Evolutionary conservation across 1,139 yeast genomes (phyloP), one percentile per base, ranked within the genome.

Genomic region (Saccharomyces hybrid): DNA sequence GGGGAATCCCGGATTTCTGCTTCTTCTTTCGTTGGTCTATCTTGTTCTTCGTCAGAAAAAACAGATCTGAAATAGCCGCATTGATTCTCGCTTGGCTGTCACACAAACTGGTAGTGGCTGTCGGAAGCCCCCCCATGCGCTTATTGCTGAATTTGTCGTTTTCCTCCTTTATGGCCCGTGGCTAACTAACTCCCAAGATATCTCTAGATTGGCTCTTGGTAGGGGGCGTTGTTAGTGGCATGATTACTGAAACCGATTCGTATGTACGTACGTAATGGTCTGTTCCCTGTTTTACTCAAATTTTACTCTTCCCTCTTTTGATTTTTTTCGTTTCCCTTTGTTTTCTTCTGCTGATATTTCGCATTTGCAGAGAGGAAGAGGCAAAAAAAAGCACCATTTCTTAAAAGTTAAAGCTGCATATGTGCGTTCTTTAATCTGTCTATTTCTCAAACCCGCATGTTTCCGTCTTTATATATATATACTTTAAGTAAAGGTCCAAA

Each of bases 71-170:
- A 38, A 38, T 38, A 38, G 44, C 44, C 44, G 44, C 44, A 38
- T 38, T 38, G 44, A 38, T 38, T 38, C 44, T 38, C 44, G 44
- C 44, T 38, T 38, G 44, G 44, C 44, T 38, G 44, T 38, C 44
- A 20, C 44, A 38, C 44, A 38, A 38, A 1, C 9, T 20, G 44
- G 44, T 38, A 38, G 44, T 38, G 44, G 44, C 44, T 38, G 44
- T 38, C 25, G 44, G 25, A 38, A 38, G 20, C 20, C 5, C 44
- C 44, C 20, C 44, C 44, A 38, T 38, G n/a, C 44, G 44, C 11
- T 38, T 38, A 38, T 38, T 38, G 44, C 44, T 38, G 25, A 38
- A 38, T 38, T 38, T 4, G 44, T 38, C 44, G 8, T 16, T 20
- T 38, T 5, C 44, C 20, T 38, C 25, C 25, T 9, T 38, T 38